phyloP scores from a whole-genome alignment of 176 grass and related monocot species.

The Lolium perenne region DNA sequence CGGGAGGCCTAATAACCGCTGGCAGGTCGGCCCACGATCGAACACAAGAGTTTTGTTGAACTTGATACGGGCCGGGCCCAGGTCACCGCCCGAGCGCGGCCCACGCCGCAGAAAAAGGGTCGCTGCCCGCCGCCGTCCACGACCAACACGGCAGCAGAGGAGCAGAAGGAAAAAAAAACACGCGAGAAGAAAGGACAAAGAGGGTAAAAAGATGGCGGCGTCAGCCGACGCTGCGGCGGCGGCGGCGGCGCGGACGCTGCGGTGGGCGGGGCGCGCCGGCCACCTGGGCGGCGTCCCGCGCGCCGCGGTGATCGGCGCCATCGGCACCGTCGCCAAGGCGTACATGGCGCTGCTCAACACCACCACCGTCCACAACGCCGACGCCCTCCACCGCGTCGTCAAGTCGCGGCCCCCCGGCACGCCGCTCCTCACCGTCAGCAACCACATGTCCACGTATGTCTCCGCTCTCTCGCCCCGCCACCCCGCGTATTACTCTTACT shows the following conservation, averaged over 20 bases:
- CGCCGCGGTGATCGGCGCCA: constrained; percentile 59
- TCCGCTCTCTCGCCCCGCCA: not conserved
- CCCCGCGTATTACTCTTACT: not conserved
- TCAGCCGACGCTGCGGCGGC: constrained; percentile 47
- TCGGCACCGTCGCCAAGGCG: constrained; percentile 70
- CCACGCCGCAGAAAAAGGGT: too few species aligned
- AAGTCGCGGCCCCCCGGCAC: constrained; percentile 48
- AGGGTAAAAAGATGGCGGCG: constrained; percentile 40
- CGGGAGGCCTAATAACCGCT: too few species aligned
- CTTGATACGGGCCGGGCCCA: too few species aligned
- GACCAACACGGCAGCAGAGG: not conserved
- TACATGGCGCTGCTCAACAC: constrained; percentile 75
- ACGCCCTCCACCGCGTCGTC: constrained; percentile 75
- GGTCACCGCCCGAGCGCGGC: too few species aligned
- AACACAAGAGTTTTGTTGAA: too few species aligned
- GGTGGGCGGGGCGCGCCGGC: constrained; percentile 64
- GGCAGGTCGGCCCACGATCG: too few species aligned
- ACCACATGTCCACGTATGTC: constrained; percentile 90
- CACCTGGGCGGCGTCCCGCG: constrained; percentile 63
- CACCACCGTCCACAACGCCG: constrained; percentile 81
- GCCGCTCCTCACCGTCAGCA: constrained; percentile 91
- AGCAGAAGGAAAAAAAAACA: too few species aligned
- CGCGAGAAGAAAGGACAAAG: too few species aligned
- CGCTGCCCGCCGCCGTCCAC: too few species aligned
- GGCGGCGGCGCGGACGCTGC: constrained; percentile 60